These are phyloP conservation scores for Hericium rajendrae DNA, from an alignment of 768 basidiomycete genomes.

Conservation along the genomic window DNA sequence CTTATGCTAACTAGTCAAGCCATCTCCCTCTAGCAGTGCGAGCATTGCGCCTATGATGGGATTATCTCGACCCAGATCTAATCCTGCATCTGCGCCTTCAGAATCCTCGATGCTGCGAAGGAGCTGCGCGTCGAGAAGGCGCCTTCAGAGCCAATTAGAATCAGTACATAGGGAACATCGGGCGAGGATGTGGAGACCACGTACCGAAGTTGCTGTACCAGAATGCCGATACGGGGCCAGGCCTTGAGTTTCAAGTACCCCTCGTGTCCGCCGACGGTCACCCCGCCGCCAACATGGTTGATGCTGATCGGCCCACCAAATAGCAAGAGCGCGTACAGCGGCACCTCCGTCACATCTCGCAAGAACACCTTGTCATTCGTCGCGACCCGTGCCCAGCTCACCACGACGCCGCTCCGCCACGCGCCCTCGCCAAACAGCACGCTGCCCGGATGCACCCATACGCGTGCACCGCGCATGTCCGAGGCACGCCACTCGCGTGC, in stretches of 20 bases:
- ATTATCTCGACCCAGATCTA: constrained; percentile 38
- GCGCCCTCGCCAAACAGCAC: constrained; percentile 61
- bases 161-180: too few relatives aligned
- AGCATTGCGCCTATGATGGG: constrained; percentile 41
- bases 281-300: constrained; percentile 72
- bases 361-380: constrained; percentile 79
- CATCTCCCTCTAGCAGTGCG: constrained; percentile 30
- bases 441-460: constrained; percentile 79
- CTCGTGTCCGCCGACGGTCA: constrained; percentile 49
- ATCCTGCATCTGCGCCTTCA: constrained; percentile 29
- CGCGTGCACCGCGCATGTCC: constrained; percentile 51
- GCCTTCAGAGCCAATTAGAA: constrained; percentile 27
- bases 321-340: constrained; percentile 75
- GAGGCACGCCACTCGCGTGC: constrained; percentile 80
- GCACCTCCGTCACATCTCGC: constrained; percentile 83
- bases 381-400: constrained; percentile 70
- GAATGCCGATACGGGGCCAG: constrained; percentile 84
- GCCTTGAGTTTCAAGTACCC: constrained; percentile 57
- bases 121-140: constrained; percentile 62
- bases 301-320: constrained; percentile 76
- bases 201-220: constrained; percentile 80
- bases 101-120: constrained; percentile 47
- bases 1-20: constrained; percentile 10
- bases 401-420: constrained; percentile 73
- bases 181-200: constrained; percentile 10